These are phyloP conservation scores for Primulina huaijiensis DNA, from an alignment of 257 asterid species.

Conservation along the genomic window DNA sequence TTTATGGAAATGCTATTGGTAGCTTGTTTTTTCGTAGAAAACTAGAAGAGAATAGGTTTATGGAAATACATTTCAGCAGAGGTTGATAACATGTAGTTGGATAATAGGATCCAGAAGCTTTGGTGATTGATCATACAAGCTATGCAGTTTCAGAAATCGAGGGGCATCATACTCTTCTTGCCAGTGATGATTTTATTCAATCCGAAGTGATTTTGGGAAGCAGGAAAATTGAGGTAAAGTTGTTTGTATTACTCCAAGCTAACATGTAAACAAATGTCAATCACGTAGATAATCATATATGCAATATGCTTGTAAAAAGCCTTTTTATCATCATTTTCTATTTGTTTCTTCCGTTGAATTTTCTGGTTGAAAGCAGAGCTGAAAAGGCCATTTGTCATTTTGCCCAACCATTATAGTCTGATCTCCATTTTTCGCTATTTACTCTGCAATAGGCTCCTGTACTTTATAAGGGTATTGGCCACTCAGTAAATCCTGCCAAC, in stretches of 20 bases:
- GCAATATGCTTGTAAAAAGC: not conserved
- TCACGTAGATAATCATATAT: not conserved
- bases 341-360: not conserved
- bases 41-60: not conserved
- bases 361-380: not conserved
- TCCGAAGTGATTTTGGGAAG: constrained; percentile 74
- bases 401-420: not conserved
- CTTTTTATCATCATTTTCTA: constrained; percentile 3
- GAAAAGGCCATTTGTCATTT: not conserved
- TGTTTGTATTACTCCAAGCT: not conserved
- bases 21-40: constrained; percentile 8
- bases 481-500: constrained; percentile 68
- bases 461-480: constrained; percentile 84
- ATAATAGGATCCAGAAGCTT: constrained; percentile 61
- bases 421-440: not conserved
- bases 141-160: constrained; percentile 60
- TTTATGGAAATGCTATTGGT: not conserved
- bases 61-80: not conserved
- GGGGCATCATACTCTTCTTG: constrained; percentile 70
- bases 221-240: constrained; percentile 55
- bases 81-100: not conserved
- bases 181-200: constrained; percentile 56
- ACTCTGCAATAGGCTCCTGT: constrained; percentile 65
- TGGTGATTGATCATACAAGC: constrained; percentile 74
- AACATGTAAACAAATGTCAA: not conserved